These are phyloP conservation scores for Globisporangium carolinianum DNA, from an alignment of 352 stramenopile species.

Conservation along the genomic window DNA sequence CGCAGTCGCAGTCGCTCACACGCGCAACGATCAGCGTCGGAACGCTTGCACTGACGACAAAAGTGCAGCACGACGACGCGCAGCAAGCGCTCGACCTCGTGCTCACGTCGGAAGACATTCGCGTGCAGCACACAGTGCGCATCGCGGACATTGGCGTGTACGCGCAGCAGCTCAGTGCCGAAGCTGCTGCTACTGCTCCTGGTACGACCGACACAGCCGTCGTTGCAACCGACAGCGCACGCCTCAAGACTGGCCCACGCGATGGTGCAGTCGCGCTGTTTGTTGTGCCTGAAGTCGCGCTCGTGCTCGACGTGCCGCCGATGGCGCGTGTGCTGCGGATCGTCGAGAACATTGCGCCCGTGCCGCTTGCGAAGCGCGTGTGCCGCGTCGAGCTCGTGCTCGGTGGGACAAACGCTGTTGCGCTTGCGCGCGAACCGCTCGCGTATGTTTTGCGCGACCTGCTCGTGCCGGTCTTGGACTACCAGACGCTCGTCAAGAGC, in stretches of 20 bases:
- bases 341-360: conserved; percentile 46
- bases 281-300: conserved; percentile 27
- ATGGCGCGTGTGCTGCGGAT: conserved; percentile 49
- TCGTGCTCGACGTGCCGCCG: conserved; percentile 46
- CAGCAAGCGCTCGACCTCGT: conserved; percentile 43
- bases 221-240: conserved; percentile 11
- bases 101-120: conserved; percentile 41
- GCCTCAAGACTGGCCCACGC: conserved; percentile 15
- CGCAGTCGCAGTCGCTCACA: conserved; percentile 18
- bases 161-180: conserved; percentile 19
- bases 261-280: conserved; percentile 24
- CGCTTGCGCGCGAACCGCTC: conserved; percentile 34
- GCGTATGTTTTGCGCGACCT: conserved; percentile 42
- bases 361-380: conserved; percentile 35
- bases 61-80: conserved; percentile 35
- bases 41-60: conserved; percentile 31
- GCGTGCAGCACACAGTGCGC: conserved; percentile 35
- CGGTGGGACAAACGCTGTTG: conserved; percentile 29
- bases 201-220: conserved; percentile 1
- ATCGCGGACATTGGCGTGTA: conserved; percentile 43
- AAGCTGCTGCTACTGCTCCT: background rate
- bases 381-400: conserved; percentile 35
- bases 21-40: conserved; percentile 25
- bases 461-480: conserved; percentile 47
- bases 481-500: conserved; percentile 44